Percentiles rank a stretch among this genome's conserved stretches.
These are phyloP conservation scores for Beauveria pseudobassiana DNA, from an alignment of 2,329 filamentous ascomycete genomes.

Conservation along the genomic window DNA sequence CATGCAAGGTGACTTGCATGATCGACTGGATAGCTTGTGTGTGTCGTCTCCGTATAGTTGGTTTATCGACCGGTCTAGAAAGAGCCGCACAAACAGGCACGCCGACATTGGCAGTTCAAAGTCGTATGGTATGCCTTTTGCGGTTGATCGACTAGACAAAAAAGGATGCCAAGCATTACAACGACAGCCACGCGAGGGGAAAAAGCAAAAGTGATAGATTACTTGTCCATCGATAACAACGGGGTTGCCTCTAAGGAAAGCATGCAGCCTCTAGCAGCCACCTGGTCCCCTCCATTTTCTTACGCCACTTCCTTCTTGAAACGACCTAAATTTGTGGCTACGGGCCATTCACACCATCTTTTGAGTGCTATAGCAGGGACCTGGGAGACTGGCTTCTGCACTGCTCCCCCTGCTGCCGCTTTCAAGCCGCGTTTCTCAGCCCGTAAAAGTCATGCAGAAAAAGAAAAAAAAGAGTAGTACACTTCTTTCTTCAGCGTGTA, in stretches of 20 bases:
- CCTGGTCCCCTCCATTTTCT: not conserved
- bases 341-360: constrained; percentile 9
- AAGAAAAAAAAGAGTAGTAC: not conserved
- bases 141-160: not conserved
- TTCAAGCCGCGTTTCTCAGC: not conserved
- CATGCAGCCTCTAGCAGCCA: not conserved
- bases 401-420: not conserved
- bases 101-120: not conserved
- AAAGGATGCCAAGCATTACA: not conserved
- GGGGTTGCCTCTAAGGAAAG: not conserved
- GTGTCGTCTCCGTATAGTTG: not conserved
- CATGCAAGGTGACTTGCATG: constrained; percentile 6
- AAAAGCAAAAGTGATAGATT: constrained; percentile 8
- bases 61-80: not conserved
- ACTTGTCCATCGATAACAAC: not conserved
- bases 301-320: not conserved
- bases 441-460: not conserved
- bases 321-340: not conserved
- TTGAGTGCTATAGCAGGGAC: constrained; percentile 1
- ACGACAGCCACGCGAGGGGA: not conserved
- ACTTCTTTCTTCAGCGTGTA: not conserved
- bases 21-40: not conserved
- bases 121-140: not conserved
- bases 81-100: constrained; percentile 2
- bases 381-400: not conserved